Conservation (phyloP, 345 rosid species). For the Litchi chinensis region DNA sequence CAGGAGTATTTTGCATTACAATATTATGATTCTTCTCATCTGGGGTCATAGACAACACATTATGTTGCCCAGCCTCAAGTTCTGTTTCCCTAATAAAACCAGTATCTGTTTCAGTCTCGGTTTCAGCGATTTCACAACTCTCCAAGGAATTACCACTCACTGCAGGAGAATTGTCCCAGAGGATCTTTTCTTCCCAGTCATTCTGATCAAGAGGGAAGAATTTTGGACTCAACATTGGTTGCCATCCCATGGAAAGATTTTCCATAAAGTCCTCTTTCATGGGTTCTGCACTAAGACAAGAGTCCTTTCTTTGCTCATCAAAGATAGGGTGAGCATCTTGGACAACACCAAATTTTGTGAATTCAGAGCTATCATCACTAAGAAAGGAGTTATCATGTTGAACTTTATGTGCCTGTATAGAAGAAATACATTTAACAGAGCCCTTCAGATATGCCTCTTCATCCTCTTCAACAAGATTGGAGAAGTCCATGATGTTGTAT, state of each 20-base stretch:
- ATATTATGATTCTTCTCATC: conserved; percentile 40
- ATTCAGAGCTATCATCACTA: conserved; percentile 37
- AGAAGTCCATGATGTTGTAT: conserved; percentile 53
- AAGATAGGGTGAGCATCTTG: conserved; percentile 36
- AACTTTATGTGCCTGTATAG: conserved; percentile 32
- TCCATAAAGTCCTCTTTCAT: conserved; percentile 49
- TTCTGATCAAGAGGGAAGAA: conserved; percentile 83
- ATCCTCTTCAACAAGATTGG: conserved; percentile 83
- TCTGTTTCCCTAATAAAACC: conserved; percentile 40
- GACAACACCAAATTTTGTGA: conserved; percentile 38
- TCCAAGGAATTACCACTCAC: conserved; percentile 43
- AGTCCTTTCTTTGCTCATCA: conserved; percentile 44
- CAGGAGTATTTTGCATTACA: conserved; percentile 37
- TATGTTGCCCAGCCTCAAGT: conserved; percentile 33
- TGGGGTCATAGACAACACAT: conserved; percentile 31
- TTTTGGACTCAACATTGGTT: conserved; percentile 46
- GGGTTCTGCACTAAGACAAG: conserved; percentile 65
- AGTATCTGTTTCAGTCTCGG: conserved; percentile 41
- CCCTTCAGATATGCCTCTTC: conserved; percentile 77
- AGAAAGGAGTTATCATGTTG: conserved; percentile 47
- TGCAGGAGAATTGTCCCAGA: conserved; percentile 77
- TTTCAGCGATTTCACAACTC: conserved; percentile 42
- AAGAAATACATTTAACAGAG: conserved; percentile 43
- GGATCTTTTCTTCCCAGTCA: conserved; percentile 86
- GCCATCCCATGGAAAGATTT: conserved; percentile 50